Conservation (phyloP, 2,329 filamentous ascomycete genomes). For the Pseudogymnoascus destructans region DNA sequence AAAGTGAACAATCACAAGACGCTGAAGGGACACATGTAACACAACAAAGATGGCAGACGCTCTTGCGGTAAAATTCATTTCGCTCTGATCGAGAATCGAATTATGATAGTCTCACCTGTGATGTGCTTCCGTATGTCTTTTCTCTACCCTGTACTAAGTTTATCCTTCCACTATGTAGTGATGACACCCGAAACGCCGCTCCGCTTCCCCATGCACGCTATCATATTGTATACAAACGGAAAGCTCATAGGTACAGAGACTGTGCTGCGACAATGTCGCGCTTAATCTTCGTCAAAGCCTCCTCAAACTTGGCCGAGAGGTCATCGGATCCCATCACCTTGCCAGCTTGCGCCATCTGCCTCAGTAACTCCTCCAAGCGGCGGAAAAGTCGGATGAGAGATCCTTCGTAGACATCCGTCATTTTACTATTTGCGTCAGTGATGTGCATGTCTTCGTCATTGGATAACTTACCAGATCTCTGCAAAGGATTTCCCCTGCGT, state of each 20-base stretch:
- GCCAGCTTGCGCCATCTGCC: slow-evolving; percentile 88
- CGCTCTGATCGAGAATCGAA: neutral
- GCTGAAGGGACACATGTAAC: slow-evolving; percentile 3
- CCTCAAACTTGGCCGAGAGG: slow-evolving; percentile 81
- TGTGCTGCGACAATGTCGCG: slow-evolving; percentile 92
- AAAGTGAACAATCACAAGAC: neutral
- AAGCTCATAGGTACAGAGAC: slow-evolving; percentile 67
- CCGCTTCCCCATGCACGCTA: slow-evolving; percentile 5
- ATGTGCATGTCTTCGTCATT: slow-evolving; percentile 17
- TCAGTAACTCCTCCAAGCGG: slow-evolving; percentile 80
- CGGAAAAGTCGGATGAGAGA: slow-evolving; percentile 93
- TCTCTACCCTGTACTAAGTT: slow-evolving; percentile 1
- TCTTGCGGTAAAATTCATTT: neutral
- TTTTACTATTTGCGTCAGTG: slow-evolving; percentile 52
- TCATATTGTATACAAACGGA: slow-evolving; percentile 5
- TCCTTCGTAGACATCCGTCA: slow-evolving; percentile 97
- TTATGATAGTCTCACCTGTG: neutral
- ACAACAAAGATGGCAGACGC: neutral
- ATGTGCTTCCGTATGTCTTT: neutral
- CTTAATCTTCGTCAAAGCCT: slow-evolving; percentile 70
- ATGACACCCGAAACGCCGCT: slow-evolving; percentile 6
- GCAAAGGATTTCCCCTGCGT: slow-evolving; percentile 80
- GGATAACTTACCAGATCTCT: slow-evolving; percentile 71
- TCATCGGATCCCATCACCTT: slow-evolving; percentile 99
- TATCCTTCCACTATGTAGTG: slow-evolving; percentile 3